phyloP scores from a whole-genome alignment of 139 green algal species.

The Chlorella ohadii region DNA sequence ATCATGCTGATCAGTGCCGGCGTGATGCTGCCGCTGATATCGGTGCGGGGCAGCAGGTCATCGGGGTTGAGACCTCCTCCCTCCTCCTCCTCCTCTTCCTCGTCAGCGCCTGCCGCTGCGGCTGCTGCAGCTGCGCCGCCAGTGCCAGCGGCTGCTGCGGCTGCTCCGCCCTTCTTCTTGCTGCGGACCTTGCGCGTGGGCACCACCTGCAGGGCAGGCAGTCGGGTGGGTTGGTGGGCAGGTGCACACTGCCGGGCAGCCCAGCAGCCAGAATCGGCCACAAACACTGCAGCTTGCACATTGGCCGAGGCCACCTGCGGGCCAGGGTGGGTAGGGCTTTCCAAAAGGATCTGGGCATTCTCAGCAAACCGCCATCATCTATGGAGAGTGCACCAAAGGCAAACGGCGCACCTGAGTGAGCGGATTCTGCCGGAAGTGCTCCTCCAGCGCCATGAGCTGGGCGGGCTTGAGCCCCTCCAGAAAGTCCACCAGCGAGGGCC shows the following conservation, averaged over 20 bases:
- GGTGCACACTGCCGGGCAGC: too few species aligned
- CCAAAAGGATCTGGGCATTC: too few species aligned
- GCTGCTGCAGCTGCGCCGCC: neutral
- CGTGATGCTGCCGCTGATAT: constrained; percentile 80
- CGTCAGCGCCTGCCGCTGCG: neutral
- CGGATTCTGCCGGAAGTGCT: constrained; percentile 86
- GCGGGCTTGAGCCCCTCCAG: constrained; percentile 92
- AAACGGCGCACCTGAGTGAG: constrained; percentile 47
- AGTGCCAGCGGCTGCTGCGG: neutral
- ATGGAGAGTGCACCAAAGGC: too few species aligned
- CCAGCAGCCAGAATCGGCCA: too few species aligned
- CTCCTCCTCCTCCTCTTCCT: constrained; percentile 8
- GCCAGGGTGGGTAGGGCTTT: too few species aligned
- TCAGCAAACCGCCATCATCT: too few species aligned
- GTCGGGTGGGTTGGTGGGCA: too few species aligned
- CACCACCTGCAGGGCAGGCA: constrained; percentile 41
- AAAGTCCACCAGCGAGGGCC: constrained; percentile 54
- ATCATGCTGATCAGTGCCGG: constrained; percentile 60
- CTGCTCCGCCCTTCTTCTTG: constrained; percentile 1
- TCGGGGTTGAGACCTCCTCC: constrained; percentile 31
- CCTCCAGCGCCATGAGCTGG: constrained; percentile 88
- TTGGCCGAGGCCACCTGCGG: too few species aligned
- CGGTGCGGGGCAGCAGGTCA: constrained; percentile 79
- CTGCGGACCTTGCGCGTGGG: constrained; percentile 45
- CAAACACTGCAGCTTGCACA: too few species aligned